These are phyloP conservation scores for Pyrenochaeta sp. DNA, from an alignment of 2,329 filamentous ascomycete genomes.

Conservation along the genomic window DNA sequence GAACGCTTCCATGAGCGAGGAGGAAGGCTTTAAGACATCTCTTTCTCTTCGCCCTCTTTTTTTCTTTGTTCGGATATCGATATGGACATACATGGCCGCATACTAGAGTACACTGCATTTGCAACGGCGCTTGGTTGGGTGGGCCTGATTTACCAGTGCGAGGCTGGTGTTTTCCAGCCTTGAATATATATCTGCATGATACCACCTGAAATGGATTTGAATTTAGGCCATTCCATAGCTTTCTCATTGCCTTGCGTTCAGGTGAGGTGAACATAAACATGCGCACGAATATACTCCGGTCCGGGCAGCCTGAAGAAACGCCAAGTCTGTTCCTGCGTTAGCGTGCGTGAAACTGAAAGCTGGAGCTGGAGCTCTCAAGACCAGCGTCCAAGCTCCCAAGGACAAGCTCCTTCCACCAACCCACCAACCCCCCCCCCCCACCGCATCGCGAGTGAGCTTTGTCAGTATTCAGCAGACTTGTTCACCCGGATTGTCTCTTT, in stretches of 20 bases:
- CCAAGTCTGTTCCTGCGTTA: slow-evolving; percentile 19
- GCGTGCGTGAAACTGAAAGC: slow-evolving; percentile 2
- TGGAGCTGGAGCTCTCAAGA: slow-evolving; percentile 3
- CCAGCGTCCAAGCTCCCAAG: slow-evolving; percentile 7
- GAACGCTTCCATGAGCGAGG: slow-evolving; percentile 53
- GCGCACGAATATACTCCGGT: neutral
- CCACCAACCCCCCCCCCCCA: no score
- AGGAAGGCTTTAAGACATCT: slow-evolving; percentile 34
- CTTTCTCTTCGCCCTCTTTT: neutral
- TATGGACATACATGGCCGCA: neutral
- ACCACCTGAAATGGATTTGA: neutral
- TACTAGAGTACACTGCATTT: neutral
- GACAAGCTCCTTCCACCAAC: neutral
- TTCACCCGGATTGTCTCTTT: neutral
- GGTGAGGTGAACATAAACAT: neutral
- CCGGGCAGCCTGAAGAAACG: neutral
- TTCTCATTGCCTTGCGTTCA: neutral
- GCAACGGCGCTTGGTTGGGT: neutral
- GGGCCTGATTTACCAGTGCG: neutral
- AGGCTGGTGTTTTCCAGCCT: no score
- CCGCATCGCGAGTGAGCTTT: neutral
- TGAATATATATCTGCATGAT: neutral
- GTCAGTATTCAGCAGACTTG: neutral
- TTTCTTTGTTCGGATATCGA: neutral
- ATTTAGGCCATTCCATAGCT: neutral